Evolutionary conservation across 768 basidiomycete species (phyloP).

Genomic region (Mycena capillaripes): DNA sequence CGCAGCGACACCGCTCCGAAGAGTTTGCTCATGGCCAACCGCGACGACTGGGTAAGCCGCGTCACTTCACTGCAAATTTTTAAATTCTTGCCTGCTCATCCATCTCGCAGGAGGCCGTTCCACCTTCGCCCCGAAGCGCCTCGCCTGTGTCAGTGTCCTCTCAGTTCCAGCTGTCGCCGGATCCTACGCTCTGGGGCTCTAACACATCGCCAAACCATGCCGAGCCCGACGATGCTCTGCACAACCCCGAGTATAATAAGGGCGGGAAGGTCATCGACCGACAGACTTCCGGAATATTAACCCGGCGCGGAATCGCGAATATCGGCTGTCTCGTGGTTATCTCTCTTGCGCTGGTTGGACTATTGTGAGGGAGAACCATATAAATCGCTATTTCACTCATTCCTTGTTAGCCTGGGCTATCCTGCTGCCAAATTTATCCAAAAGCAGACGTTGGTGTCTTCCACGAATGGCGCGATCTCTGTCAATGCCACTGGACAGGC

Average conservation of each 20-base stretch:
- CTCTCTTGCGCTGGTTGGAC: conserved; percentile 61
- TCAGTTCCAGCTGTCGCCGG: conserved; percentile 81
- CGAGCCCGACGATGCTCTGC: conserved; percentile 78
- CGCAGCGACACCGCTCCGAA: neutral
- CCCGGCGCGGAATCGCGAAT: neutral
- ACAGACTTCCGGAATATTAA: conserved; percentile 59
- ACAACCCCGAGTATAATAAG: conserved; percentile 63
- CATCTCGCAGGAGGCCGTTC: neutral
- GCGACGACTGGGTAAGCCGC: neutral
- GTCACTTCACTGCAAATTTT: neutral
- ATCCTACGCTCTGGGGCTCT: conserved; percentile 80
- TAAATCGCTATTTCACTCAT: neutral
- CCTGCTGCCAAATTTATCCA: conserved; percentile 70
- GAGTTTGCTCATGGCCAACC: conserved; percentile 5
- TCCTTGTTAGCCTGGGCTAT: conserved; percentile 66
- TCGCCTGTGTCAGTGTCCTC: neutral
- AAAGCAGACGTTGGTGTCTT: conserved; percentile 53
- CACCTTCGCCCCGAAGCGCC: neutral
- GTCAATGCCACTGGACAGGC: conserved; percentile 82
- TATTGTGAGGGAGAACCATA: conserved; percentile 62
- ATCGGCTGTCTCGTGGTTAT: conserved; percentile 59
- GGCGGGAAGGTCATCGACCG: conserved; percentile 69
- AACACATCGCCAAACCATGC: conserved; percentile 61
- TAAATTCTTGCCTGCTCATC: no score
- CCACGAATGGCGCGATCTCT: conserved; percentile 62